Base-by-base conservation (phyloP, 2,329 filamentous ascomycete genomes). In the Colletotrichum phormii region DNA sequence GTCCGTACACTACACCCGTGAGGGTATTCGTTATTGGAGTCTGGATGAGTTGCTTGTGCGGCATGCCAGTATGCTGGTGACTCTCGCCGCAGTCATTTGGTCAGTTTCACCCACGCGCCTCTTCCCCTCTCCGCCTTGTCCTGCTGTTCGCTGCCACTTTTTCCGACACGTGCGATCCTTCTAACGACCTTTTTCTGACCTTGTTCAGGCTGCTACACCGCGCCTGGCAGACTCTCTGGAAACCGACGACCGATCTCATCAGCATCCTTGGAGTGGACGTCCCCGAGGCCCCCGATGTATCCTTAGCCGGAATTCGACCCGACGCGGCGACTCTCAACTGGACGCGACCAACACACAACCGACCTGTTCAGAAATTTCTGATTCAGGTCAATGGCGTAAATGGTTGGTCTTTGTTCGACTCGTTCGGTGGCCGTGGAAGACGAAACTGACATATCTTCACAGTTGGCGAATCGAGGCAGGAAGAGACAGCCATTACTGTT, bases 371-470 rank as follows among this genome's bases (percentile, higher is more conserved):
- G 65, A 97, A 95, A 83, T 97, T 97, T 80, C 89, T 96, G 58
- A 94, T 99, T 64, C 94, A 97, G 81, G 92, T 99, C 75, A 98
- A 99, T 82, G 96, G 96, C 54, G 92, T 96, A 55, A 94, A 95
- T 84, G 94, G 94, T 97, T 83, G 82, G 91, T 82, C 15, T 26
- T 0, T 42, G 46, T 42, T 33, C 33, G 69, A 59, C 58, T 29
- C 26, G 15, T 63, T 24, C 8, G n/a, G 57, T 46, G 55, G 37
- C 37, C 8, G 15, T 33, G 57, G 24, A 26, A 7, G 5, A 37
- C 24, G 33, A 42, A 26, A 58, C 61, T 71, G 54, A 68, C 55
- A 33, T 29, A 37, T 60, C 3, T 51, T 31, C 18, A 29, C 51
- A 95, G 94, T 98, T 75, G 97, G 95, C 77, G 94, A 98, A 79